Evolutionary conservation across 169 alveolate genomes (phyloP).

Genomic region (Toxoplasma gondii): DNA sequence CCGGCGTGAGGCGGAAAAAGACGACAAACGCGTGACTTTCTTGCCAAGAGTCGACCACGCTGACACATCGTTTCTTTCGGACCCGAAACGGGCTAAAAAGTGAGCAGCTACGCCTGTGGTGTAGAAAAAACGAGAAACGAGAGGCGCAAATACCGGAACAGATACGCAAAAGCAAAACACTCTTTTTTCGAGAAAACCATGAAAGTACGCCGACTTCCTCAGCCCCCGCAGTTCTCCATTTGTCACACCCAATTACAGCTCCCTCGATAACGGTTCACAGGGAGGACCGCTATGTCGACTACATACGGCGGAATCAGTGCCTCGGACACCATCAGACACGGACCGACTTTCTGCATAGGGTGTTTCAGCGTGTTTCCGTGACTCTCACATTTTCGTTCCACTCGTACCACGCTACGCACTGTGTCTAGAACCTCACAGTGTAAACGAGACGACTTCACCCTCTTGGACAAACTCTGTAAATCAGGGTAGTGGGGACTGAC

Average conservation of each 20-base stretch:
- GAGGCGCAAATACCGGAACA: too few species aligned
- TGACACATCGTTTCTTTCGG: too few species aligned
- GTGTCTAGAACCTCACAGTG: neutral
- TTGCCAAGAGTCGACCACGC: too few species aligned
- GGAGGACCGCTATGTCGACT: neutral
- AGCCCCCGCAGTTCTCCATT: neutral
- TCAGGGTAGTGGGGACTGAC: too few species aligned
- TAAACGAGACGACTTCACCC: neutral
- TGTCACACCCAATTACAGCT: neutral
- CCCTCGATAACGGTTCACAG: neutral
- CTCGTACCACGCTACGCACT: neutral
- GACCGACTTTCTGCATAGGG: neutral
- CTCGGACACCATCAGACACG: neutral
- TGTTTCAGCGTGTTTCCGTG: neutral
- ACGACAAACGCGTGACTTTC: too few species aligned
- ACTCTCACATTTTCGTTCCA: neutral
- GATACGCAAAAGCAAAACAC: too few species aligned
- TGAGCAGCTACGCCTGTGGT: too few species aligned
- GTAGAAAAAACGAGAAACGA: too few species aligned
- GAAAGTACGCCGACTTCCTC: neutral
- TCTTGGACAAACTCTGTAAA: too few species aligned
- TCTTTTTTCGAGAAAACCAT: too few species aligned
- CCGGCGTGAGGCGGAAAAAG: too few species aligned
- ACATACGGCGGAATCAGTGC: slow-evolving; percentile 12
- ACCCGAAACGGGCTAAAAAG: too few species aligned